phyloP scores from a whole-genome alignment of 2,329 filamentous ascomycete genomes.

The Pseudocercospora eumusae region DNA sequence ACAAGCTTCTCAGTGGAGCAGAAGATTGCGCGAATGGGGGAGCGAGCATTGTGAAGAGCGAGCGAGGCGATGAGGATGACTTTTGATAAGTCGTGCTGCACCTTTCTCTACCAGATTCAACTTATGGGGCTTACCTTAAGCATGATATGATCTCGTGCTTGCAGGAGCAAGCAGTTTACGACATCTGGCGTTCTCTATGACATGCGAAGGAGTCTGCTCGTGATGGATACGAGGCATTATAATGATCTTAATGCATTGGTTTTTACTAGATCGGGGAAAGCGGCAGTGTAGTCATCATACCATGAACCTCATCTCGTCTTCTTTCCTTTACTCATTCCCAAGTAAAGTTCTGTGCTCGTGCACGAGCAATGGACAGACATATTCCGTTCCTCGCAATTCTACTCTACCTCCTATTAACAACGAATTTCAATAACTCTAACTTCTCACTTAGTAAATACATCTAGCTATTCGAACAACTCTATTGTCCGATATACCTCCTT shows the following conservation, averaged over 20 bases:
- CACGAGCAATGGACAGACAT: neutral
- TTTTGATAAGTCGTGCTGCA: neutral
- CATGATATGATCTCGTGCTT: neutral
- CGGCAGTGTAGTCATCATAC: neutral
- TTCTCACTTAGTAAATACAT: neutral
- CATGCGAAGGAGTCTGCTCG: neutral
- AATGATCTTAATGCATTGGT: neutral
- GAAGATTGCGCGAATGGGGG: neutral
- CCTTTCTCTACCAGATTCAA: neutral
- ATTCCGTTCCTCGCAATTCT: neutral
- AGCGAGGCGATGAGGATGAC: conserved; percentile 4
- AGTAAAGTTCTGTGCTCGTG: neutral
- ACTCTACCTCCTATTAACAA: neutral
- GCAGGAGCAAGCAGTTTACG: neutral
- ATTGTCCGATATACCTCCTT: neutral
- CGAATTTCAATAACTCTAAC: neutral
- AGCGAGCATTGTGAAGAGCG: conserved; percentile 7
- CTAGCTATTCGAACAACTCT: neutral
- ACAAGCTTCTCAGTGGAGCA: neutral
- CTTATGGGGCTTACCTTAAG: neutral
- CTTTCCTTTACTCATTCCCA: neutral
- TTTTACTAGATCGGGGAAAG: neutral
- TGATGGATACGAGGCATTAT: neutral
- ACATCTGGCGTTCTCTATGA: neutral
- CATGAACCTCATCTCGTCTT: neutral